phyloP scores from a whole-genome alignment of 2,329 filamentous ascomycete species.

The Leptographium lundbergii region DNA sequence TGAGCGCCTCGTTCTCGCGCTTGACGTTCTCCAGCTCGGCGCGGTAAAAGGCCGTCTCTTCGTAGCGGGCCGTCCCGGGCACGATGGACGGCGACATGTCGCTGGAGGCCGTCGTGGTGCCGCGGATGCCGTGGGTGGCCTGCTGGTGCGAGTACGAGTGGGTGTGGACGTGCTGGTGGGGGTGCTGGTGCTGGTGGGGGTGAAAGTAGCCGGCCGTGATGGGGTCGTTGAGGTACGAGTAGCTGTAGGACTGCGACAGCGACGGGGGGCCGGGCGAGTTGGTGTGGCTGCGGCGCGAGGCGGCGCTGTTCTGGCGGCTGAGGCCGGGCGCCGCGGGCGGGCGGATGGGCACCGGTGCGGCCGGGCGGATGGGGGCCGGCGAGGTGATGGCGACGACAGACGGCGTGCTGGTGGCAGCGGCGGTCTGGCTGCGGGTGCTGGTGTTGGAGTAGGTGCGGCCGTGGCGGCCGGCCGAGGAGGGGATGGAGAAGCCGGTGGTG shows the following conservation, averaged over 20 bases:
- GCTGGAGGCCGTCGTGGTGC: slow-evolving; percentile 16
- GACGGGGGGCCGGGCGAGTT: slow-evolving; percentile 30
- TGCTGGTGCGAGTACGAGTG: not conserved
- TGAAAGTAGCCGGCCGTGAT: slow-evolving; percentile 22
- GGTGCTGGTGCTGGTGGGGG: slow-evolving; percentile 8
- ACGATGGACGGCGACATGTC: slow-evolving; percentile 41
- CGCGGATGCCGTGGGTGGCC: slow-evolving; percentile 1
- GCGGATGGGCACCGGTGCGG: slow-evolving; percentile 27
- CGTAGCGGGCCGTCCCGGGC: slow-evolving; percentile 45
- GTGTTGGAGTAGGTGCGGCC: slow-evolving; percentile 47
- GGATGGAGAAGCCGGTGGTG: slow-evolving; percentile 44
- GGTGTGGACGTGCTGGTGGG: not conserved
- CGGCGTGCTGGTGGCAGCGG: slow-evolving; percentile 24
- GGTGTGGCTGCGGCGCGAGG: slow-evolving; percentile 39
- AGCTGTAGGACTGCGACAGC: slow-evolving; percentile 30
- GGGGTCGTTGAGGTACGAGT: slow-evolving; percentile 25
- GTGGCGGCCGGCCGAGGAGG: slow-evolving; percentile 34
- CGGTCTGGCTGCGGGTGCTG: slow-evolving; percentile 38
- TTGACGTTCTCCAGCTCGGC: slow-evolving; percentile 49
- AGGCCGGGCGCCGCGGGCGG: slow-evolving; percentile 24
- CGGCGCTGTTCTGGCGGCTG: slow-evolving; percentile 41
- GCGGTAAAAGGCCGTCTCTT: slow-evolving; percentile 48
- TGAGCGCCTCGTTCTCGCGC: slow-evolving; percentile 50
- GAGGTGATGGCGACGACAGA: slow-evolving; percentile 32
- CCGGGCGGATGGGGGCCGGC: slow-evolving; percentile 25